A percentile compares a stretch with the other conserved stretches of the same genome.
These are phyloP conservation scores for Cymbidium sinense DNA, from an alignment of 106 monocot species.

Conservation along the genomic window DNA sequence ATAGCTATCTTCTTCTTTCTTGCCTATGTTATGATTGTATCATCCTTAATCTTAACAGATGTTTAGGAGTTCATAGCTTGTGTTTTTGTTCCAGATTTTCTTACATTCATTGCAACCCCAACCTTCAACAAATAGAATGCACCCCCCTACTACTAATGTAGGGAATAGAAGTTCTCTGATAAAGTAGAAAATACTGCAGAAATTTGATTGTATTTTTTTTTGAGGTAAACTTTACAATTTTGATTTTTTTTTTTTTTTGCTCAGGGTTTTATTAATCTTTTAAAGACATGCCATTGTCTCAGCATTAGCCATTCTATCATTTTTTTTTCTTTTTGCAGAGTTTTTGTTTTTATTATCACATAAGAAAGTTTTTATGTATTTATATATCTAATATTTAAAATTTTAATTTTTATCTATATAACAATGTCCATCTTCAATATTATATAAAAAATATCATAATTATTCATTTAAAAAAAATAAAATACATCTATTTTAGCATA, in stretches of 20 bases:
- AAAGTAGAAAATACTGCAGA: neutral
- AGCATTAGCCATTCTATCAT: no score
- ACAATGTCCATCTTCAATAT: no score
- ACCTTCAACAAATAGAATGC: neutral
- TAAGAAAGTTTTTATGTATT: no score
- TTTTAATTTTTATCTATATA: no score
- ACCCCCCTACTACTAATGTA: neutral
- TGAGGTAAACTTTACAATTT: neutral
- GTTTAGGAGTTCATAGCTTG: conserved; percentile 29
- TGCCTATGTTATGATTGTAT: conserved; percentile 83
- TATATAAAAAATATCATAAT: no score
- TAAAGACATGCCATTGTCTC: no score
- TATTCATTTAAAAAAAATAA: no score
- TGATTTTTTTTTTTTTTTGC: neutral
- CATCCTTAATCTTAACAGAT: conserved; percentile 79
- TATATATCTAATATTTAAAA: no score
- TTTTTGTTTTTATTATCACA: no score
- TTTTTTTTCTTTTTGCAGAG: no score
- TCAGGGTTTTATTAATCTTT: neutral
- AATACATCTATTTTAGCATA: no score
- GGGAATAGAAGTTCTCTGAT: neutral
- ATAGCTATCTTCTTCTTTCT: conserved; percentile 74
- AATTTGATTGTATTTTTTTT: neutral
- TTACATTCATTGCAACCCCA: neutral
- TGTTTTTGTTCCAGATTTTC: conserved; percentile 3